These are phyloP conservation scores for Nemania abortiva DNA, from an alignment of 2,329 filamentous ascomycete species.

Conservation along the genomic window DNA sequence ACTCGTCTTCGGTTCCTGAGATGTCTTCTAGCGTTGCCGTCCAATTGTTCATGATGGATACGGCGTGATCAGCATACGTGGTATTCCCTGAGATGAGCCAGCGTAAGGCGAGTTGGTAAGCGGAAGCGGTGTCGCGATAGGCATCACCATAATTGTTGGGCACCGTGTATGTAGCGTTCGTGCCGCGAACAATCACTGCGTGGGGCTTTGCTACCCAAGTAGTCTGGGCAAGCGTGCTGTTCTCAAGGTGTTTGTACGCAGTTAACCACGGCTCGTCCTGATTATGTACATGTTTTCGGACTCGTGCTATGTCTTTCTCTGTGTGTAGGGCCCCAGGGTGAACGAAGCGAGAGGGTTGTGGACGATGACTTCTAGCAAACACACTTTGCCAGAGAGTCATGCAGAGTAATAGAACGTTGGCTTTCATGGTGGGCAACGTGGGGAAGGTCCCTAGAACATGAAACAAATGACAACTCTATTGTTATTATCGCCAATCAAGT, in stretches of 20 bases:
- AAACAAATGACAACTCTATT: not conserved
- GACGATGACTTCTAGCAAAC: not conserved
- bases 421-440: not conserved
- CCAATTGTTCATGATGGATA: conserved; percentile 56
- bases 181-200: conserved; percentile 41
- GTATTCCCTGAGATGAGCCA: conserved; percentile 56
- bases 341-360: conserved; percentile 6
- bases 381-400: not conserved
- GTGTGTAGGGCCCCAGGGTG: conserved; percentile 36
- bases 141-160: conserved; percentile 46
- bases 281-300: conserved; percentile 21
- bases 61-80: conserved; percentile 54
- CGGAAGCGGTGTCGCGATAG: conserved; percentile 53
- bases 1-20: conserved; percentile 53
- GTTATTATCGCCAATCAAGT: not conserved
- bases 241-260: conserved; percentile 16
- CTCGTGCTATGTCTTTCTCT: conserved; percentile 25
- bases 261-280: conserved; percentile 31
- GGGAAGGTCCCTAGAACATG: not conserved
- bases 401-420: not conserved
- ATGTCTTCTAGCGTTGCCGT: conserved; percentile 51
- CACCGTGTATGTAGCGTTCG: conserved; percentile 50
- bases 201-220: conserved; percentile 12
- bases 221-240: not conserved
- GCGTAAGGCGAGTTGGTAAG: conserved; percentile 55